Percentiles rank a stretch among this genome's conserved stretches.
phyloP scores from a whole-genome alignment of 345 rosid species.

The Carallia brachiata region DNA sequence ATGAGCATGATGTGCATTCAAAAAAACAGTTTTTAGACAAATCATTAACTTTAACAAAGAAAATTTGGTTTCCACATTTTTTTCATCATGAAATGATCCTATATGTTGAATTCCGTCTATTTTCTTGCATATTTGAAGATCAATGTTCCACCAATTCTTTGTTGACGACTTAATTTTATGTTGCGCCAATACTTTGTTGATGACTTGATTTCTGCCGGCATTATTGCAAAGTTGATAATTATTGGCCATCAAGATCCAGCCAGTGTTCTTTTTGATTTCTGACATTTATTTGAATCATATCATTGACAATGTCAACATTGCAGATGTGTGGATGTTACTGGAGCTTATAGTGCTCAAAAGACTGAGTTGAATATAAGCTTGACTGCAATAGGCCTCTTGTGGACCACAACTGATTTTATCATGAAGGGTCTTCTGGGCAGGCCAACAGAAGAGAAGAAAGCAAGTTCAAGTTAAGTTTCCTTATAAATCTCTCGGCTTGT shows the following conservation, averaged over 20 bases:
- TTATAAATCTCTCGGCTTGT: background rate
- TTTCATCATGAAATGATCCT: no score
- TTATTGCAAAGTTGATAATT: background rate
- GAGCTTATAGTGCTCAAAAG: slow-evolving; percentile 94
- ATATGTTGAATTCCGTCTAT: background rate
- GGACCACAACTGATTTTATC: slow-evolving; percentile 92
- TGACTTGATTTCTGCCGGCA: slow-evolving; percentile 7
- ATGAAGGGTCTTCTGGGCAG: slow-evolving; percentile 61
- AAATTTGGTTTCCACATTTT: background rate
- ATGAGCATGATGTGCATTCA: no score
- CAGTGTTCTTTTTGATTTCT: slow-evolving; percentile 1
- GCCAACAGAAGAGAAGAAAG: slow-evolving; percentile 50
- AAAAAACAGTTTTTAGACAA: no score
- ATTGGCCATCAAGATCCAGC: slow-evolving; percentile 5
- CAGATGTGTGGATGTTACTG: slow-evolving; percentile 97
- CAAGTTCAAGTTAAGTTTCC: slow-evolving; percentile 36
- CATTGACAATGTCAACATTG: slow-evolving; percentile 28
- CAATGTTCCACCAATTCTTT: background rate
- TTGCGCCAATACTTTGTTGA: background rate
- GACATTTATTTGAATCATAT: background rate
- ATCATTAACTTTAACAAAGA: background rate
- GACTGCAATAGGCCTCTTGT: slow-evolving; percentile 90
- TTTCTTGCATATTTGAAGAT: background rate
- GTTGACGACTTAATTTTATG: slow-evolving; percentile 7
- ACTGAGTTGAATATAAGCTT: slow-evolving; percentile 90